Conservation (phyloP, 2,329 filamentous ascomycete genomes). For the Diatrype stigma region DNA sequence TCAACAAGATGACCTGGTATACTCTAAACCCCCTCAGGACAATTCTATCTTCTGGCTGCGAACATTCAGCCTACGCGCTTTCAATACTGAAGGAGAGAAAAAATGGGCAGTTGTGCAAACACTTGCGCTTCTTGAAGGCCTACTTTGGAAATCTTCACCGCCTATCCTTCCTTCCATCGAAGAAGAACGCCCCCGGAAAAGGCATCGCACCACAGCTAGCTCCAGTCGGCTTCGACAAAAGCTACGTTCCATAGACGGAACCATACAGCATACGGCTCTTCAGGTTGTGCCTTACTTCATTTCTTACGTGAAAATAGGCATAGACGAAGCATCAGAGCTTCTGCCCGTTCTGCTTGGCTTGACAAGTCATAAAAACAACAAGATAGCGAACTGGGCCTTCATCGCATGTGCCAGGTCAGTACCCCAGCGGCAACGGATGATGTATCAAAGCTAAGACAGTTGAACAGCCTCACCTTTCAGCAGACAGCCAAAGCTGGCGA, state of each 20-base stretch:
- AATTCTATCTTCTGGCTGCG: conserved; percentile 41
- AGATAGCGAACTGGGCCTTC: conserved; percentile 75
- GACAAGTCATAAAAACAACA: conserved; percentile 65
- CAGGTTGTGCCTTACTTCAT: conserved; percentile 57
- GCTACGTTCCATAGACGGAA: conserved; percentile 39
- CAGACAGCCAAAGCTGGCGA: conserved; percentile 32
- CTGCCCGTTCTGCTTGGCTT: conserved; percentile 55
- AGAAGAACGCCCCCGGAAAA: conserved; percentile 49
- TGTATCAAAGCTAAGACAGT: conserved; percentile 6
- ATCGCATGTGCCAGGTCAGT: conserved; percentile 73
- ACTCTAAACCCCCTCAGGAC: conserved; percentile 42
- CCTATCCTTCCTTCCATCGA: conserved; percentile 15
- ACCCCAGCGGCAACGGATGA: neutral
- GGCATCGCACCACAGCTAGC: conserved; percentile 38
- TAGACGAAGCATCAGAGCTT: conserved; percentile 50
- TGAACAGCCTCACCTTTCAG: conserved; percentile 43
- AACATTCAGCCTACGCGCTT: conserved; percentile 50
- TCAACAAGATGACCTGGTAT: conserved; percentile 71
- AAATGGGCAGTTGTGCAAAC: conserved; percentile 58
- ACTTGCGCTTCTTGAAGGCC: conserved; percentile 53
- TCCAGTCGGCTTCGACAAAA: conserved; percentile 46
- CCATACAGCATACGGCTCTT: conserved; percentile 47
- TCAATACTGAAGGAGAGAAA: conserved; percentile 52
- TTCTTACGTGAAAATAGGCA: conserved; percentile 38
- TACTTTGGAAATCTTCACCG: conserved; percentile 31